phyloP scores from a whole-genome alignment of 352 stramenopile genomes.

The Globisporangium rhizosaccharum region DNA sequence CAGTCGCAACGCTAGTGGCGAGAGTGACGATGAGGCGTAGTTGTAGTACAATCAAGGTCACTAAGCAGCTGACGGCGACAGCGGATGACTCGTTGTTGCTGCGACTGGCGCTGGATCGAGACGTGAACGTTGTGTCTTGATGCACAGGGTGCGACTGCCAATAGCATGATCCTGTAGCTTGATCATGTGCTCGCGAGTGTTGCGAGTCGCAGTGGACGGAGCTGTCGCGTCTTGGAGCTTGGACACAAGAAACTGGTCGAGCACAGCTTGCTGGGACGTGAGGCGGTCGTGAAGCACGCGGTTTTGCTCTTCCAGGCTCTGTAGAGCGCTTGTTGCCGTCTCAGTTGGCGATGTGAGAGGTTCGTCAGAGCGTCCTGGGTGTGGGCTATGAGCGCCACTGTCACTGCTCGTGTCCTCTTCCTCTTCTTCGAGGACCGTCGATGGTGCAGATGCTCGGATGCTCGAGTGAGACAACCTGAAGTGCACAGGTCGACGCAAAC shows the following conservation, averaged over 20 bases:
- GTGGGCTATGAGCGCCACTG: neutral
- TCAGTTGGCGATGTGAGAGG: neutral
- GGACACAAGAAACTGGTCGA: constrained; percentile 23
- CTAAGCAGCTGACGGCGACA: constrained; percentile 8
- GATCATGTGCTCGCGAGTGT: neutral
- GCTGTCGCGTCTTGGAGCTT: constrained; percentile 18
- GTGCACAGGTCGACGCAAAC: constrained; percentile 6
- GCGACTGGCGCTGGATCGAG: neutral
- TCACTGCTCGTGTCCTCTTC: neutral
- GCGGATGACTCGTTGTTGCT: neutral
- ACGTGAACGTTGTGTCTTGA: neutral
- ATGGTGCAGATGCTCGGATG: neutral
- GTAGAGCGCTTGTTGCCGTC: neutral
- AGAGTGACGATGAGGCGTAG: neutral
- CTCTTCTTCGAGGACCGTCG: constrained; percentile 8
- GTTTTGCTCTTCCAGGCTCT: constrained; percentile 27
- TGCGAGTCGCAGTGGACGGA: neutral
- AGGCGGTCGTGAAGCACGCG: constrained; percentile 25
- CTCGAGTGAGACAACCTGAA: neutral
- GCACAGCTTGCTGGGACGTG: constrained; percentile 25
- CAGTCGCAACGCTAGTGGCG: constrained; percentile 3
- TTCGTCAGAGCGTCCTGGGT: neutral
- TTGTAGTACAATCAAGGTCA: neutral
- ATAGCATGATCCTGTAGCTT: neutral
- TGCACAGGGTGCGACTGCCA: too few relatives aligned